Base-by-base conservation (phyloP, 2,329 filamentous ascomycete species). In the Monosporascus ibericus region DNA sequence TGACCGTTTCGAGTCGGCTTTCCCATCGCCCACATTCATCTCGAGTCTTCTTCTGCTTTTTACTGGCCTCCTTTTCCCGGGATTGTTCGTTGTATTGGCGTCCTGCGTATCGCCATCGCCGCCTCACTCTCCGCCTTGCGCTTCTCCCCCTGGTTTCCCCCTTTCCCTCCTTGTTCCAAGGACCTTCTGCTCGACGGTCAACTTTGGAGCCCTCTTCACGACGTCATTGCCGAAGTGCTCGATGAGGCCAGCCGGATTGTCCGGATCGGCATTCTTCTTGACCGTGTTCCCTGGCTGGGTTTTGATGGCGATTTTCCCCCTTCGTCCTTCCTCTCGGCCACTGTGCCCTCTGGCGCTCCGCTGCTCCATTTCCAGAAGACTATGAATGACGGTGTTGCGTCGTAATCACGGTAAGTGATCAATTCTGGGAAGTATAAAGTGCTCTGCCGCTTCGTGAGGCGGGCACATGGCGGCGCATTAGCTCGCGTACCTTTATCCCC, bases 321-420 rank as follows among this genome's bases (percentile, higher is more conserved):
- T 38, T 82, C 69, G 30, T 76, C 74, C 66, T 81, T 77, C 72
- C 75, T 69, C 80, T 95, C 79, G 57, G 75, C 75, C 51, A 82
- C 82, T 44, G 74, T 79, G 54, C 83, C 84, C 49, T 72, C 71
- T 1, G 83, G 82, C 22, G 75, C 69, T 52, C 76, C 74, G 52
- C 74, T 72, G 53, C 74, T 73, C 81, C 81, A 85, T 64, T 77
- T 75, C 83, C 82, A 86, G 53, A 81, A 81, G 61, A 86, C 84
- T 86, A 54, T 11, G 27, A 18, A 15, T n/a, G 6, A 25, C 14
- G 44, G 7, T 5, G 22, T 11, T 58, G 51, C 15, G 17, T 14
- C 6, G n/a, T 8, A 25, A 38, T 36, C 5, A 42, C 17, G 22
- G 18, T 38, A 44, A 9, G 25, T 44, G 17, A 37, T 2, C 1